Percentiles rank a stretch among this genome's conserved stretches.
phyloP scores from a whole-genome alignment of 192 early-diverging fungal species.

The Gigaspora rosea region DNA sequence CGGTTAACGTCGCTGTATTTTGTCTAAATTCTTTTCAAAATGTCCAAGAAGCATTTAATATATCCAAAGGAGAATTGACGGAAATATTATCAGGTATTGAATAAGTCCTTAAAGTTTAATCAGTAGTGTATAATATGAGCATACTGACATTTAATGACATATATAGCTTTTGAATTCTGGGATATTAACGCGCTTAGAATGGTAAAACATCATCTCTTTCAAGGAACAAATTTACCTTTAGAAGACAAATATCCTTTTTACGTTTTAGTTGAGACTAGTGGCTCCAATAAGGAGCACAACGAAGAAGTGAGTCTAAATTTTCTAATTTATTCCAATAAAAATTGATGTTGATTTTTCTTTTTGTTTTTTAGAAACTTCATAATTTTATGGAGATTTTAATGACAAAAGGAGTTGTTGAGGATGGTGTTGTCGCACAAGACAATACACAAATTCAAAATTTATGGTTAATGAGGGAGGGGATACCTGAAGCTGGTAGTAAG shows the following conservation, averaged over 20 bases:
- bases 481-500: constrained; percentile 88
- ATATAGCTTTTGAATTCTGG: constrained; percentile 93
- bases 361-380: constrained; percentile 61
- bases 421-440: constrained; percentile 93
- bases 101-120: background rate
- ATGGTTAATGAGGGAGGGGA: constrained; percentile 93
- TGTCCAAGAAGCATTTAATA: constrained; percentile 79
- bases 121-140: background rate
- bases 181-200: constrained; percentile 72
- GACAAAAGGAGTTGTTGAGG: constrained; percentile 70
- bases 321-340: background rate
- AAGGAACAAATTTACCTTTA: constrained; percentile 67
- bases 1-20: constrained; percentile 79
- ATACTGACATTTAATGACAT: background rate
- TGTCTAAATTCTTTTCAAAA: constrained; percentile 74
- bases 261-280: constrained; percentile 92
- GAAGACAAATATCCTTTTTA: constrained; percentile 76
- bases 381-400: constrained; percentile 77
- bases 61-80: constrained; percentile 77
- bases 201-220: constrained; percentile 70
- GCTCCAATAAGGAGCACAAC: constrained; percentile 93
- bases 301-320: constrained; percentile 53
- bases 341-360: background rate
- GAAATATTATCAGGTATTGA: constrained; percentile 81
- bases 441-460: constrained; percentile 75